Evolutionary conservation across 75 land plant species (phyloP), one percentile per base, ranked within the genome.

Genomic region (Pinus tabuliformis): DNA sequence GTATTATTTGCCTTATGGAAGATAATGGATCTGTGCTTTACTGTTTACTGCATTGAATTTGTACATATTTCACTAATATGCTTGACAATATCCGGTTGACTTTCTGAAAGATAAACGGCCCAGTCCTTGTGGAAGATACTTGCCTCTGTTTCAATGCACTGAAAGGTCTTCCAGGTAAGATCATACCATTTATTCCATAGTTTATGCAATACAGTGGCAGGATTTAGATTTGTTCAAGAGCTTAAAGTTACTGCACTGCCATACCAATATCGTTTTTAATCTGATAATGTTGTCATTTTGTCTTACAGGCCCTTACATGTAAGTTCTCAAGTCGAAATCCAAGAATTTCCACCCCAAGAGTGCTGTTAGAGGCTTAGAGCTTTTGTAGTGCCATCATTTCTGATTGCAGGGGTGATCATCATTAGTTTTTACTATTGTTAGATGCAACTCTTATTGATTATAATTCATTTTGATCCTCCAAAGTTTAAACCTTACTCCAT

Each of bases 91-190:
- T 21, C 58, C 3, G 20, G 13, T 68, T n/a, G 72, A n/a, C 64
- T 65, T 82, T 59, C 77, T 75, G 65, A 26, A 77, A 95, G 98
- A 87, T 97, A 61, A 88, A 88, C 74, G 99, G 99, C 22, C 95
- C 98, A 11, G 99, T 97, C 56, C 86, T 97, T 36, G 99, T 97
- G 49, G 99, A 97, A 82, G 99, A 97, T 61, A 97, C 99, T 22
- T 97, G 99, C 82, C 90, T 97, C 17, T 97, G 99, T 64, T 97
- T 97, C 83, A 92, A 94, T 91, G 99, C 99, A 8, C 87, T 97
- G n/a, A 87, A 94, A 71, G 99, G 99, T 65, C 95, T 97, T 61
- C 99, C 99, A 42, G 99, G 99, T 91, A 42, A 68, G 71, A 42
- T 68, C 72, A 7, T 12, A 39, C 4, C n/a, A 42, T 68, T 68